Evolutionary conservation across 2,329 filamentous ascomycete genomes (phyloP).

Genomic region (Cadophora sp.): DNA sequence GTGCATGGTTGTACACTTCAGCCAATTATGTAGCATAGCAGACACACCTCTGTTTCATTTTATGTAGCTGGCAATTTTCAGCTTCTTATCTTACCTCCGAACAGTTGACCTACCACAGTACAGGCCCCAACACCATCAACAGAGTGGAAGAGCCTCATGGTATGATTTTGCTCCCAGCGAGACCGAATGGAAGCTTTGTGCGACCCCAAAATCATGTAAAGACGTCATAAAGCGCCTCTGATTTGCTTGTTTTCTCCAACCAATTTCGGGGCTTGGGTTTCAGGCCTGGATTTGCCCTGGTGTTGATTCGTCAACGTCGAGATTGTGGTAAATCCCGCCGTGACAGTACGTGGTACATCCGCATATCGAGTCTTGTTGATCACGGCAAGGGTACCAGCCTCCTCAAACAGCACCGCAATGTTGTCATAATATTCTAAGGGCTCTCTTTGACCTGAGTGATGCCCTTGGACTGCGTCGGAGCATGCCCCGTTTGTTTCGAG

Average conservation of each 20-base stretch:
- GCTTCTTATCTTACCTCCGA: neutral
- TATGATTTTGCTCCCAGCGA: neutral
- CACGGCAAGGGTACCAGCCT: neutral
- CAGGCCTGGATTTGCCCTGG: too few species aligned
- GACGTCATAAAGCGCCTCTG: neutral
- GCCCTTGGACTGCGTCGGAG: neutral
- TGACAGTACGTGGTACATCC: too few species aligned
- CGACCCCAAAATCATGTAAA: neutral
- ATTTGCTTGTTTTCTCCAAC: neutral
- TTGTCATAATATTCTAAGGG: neutral
- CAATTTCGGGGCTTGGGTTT: too few species aligned
- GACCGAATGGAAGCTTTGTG: neutral
- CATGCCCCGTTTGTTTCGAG: neutral
- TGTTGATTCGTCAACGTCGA: too few species aligned
- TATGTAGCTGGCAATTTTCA: neutral
- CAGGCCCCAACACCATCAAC: neutral
- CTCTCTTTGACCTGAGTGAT: too few species aligned
- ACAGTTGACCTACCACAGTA: neutral
- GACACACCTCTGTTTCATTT: neutral
- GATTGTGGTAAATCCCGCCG: too few species aligned
- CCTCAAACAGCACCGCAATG: neutral
- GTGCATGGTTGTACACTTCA: too few species aligned
- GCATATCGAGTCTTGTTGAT: neutral
- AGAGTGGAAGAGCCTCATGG: neutral
- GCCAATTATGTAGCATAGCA: neutral